Evolutionary conservation across 164 flowering plant genomes (phyloP), one percentile per base, ranked within the genome.

Genomic region (Sextonia rubra): DNA sequence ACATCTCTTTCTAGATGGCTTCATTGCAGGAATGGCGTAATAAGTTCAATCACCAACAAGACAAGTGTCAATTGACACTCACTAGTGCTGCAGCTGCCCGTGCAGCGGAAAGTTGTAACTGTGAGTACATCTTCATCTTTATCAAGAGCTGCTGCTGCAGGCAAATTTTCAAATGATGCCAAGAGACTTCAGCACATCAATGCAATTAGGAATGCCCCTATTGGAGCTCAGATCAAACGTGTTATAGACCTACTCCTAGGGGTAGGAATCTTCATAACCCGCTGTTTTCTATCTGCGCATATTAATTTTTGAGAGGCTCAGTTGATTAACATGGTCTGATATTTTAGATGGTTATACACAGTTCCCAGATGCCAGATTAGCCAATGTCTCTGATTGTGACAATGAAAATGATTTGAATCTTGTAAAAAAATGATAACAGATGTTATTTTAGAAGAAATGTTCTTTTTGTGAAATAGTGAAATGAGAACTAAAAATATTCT

Each of bases 191-290:
- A 81, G 64, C 75, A 84, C 64, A 90, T 90, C 48, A 86, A 89
- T 68, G 81, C 82, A 71, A 85, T 87, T 11, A 70, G 92, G 55
- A 90, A 85, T 73, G 68, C 80, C 23, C 84, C 95, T 18, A 89
- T 82, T 18, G 95, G 95, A 14, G 87, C 91, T 71, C 95, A 90
- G 79, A 81, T 89, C 26, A 90, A 89, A 81, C 90, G 90, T 73
- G 95, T 90, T 27, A 83, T 90, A 23, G 83, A 84, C 74, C 75
- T 87, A 3, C 82, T 90, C 55, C 69, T 78, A 8, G 88, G 89
- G 87, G 95, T 90, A 76, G 3, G 61, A 47, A 20, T 15, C 6
- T 24, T 49, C 29, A 30, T n/a, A n/a, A n/a, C n/a, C n/a, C n/a
- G n/a, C n/a, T n/a, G n/a, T n/a, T n/a, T n/a, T n/a, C n/a, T n/a